phyloP scores from a whole-genome alignment of 306 rosid species.

The Lablab purpureus region DNA sequence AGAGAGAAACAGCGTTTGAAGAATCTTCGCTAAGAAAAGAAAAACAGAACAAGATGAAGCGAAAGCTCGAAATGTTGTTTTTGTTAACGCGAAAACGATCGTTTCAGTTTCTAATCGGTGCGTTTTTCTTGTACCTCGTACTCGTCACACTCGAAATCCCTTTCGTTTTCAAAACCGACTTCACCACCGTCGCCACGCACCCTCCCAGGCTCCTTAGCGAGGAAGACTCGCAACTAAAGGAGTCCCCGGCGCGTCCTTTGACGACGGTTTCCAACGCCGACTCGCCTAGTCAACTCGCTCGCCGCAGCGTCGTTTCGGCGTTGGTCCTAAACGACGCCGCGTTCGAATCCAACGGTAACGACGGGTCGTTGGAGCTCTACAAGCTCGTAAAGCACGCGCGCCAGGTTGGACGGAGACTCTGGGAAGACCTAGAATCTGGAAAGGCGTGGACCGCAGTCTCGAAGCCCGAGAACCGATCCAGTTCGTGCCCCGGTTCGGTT shows the following conservation, averaged over 20 bases:
- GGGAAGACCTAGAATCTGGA: conserved; percentile 65
- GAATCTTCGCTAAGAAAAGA: background rate
- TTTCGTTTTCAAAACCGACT: conserved; percentile 61
- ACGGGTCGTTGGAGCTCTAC: conserved; percentile 64
- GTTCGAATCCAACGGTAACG: conserved; percentile 42
- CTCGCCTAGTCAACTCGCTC: conserved; percentile 58
- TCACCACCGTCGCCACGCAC: conserved; percentile 50
- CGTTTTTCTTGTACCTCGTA: conserved; percentile 61
- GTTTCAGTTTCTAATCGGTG: conserved; percentile 68
- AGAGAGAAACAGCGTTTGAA: background rate
- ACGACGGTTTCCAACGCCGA: conserved; percentile 57
- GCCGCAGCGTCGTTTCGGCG: conserved; percentile 55
- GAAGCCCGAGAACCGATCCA: conserved; percentile 53
- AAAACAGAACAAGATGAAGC: conserved; percentile 53
- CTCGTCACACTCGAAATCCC: conserved; percentile 77
- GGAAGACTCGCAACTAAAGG: conserved; percentile 59
- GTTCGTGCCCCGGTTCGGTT: conserved; percentile 67
- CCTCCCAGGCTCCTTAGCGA: conserved; percentile 55
- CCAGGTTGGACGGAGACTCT: conserved; percentile 59
- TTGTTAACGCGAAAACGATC: conserved; percentile 65
- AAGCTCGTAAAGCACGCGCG: conserved; percentile 69
- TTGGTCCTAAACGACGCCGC: conserved; percentile 55
- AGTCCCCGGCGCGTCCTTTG: conserved; percentile 72
- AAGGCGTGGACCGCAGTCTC: conserved; percentile 11
- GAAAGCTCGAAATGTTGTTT: conserved; percentile 51